These are phyloP conservation scores for Ceriops decandra DNA, from an alignment of 345 rosid species.

Conservation along the genomic window DNA sequence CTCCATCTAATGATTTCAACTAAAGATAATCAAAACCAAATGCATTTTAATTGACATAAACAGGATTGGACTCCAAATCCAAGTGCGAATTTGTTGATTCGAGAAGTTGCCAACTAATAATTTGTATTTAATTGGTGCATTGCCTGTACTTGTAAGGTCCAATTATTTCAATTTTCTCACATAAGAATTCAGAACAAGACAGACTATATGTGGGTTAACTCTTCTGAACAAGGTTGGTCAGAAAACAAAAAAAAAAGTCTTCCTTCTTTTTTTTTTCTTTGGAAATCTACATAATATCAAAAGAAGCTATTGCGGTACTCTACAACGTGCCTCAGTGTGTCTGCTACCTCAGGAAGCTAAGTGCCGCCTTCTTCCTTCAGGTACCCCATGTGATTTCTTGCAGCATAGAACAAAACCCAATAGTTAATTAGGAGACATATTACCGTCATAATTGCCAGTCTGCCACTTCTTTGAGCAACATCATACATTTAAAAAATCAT, in stretches of 20 bases:
- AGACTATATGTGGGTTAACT: neutral
- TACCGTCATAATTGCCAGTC: constrained; percentile 9
- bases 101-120: constrained; percentile 13
- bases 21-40: neutral
- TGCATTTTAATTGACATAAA: neutral
- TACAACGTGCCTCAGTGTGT: neutral
- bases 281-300: neutral
- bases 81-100: neutral
- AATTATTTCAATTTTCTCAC: neutral
- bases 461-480: neutral
- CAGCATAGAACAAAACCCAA: constrained; percentile 4
- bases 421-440: constrained; percentile 10
- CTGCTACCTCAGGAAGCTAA: neutral
- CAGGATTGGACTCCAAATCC: constrained; percentile 1
- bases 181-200: neutral
- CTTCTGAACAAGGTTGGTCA: neutral
- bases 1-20: neutral
- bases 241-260: neutral
- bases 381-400: constrained; percentile 26
- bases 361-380: constrained; percentile 2
- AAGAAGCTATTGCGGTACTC: neutral
- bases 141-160: neutral
- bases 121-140: constrained; percentile 3
- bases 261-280: neutral
- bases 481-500: neutral